Conservation (phyloP, 2,329 filamentous ascomycete species). For the Apiospora kogelbergensis region DNA sequence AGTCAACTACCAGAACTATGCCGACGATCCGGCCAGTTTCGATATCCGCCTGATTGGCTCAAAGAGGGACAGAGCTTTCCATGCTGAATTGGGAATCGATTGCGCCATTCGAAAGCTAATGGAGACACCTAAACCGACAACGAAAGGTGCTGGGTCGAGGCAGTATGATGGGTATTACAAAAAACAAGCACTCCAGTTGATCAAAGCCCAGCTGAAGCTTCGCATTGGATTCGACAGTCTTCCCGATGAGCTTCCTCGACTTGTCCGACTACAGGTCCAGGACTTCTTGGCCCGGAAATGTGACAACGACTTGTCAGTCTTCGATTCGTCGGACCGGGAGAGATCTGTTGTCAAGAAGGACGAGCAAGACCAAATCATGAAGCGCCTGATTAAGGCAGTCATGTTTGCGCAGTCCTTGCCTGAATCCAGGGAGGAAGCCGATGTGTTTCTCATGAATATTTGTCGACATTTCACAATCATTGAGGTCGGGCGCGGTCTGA, state of each 20-base stretch:
- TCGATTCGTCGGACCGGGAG: slow-evolving; percentile 75
- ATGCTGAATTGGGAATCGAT: slow-evolving; percentile 82
- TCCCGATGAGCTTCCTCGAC: slow-evolving; percentile 82
- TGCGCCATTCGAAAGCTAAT: slow-evolving; percentile 84
- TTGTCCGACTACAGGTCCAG: slow-evolving; percentile 85
- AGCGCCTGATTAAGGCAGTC: slow-evolving; percentile 84
- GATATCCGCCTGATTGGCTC: slow-evolving; percentile 88
- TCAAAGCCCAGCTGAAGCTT: slow-evolving; percentile 87
- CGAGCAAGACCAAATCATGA: slow-evolving; percentile 77
- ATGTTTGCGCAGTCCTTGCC: slow-evolving; percentile 83
- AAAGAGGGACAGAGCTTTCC: slow-evolving; percentile 84
- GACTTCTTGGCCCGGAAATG: slow-evolving; percentile 75
- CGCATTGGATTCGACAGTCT: slow-evolving; percentile 84
- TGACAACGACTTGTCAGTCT: slow-evolving; percentile 67
- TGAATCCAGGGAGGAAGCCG: slow-evolving; percentile 75
- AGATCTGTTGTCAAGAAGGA: slow-evolving; percentile 86
- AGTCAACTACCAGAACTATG: slow-evolving; percentile 79
- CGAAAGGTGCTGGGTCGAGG: slow-evolving; percentile 50
- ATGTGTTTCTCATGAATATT: slow-evolving; percentile 73
- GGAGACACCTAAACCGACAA: slow-evolving; percentile 66
- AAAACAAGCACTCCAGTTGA: slow-evolving; percentile 83
- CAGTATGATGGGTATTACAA: slow-evolving; percentile 84
- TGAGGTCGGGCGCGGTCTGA: slow-evolving; percentile 83
- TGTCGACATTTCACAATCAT: slow-evolving; percentile 89
- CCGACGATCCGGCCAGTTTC: slow-evolving; percentile 85